These are phyloP conservation scores for Neofusicoccum sp. DNA, from an alignment of 2,329 filamentous ascomycete species.

Conservation along the genomic window DNA sequence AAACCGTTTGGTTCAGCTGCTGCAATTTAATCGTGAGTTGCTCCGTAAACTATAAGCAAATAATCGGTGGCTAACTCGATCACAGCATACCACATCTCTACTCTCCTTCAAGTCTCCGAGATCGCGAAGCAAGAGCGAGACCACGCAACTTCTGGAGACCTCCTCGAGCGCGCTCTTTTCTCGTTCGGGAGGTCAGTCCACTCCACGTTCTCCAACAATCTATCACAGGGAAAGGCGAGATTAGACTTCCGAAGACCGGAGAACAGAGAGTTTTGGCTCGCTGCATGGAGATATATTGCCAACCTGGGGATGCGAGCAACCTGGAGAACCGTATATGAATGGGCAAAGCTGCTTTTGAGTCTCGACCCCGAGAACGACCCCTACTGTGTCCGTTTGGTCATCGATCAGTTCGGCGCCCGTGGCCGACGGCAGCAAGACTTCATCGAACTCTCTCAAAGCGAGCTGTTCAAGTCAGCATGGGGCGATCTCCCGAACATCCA, in stretches of 20 bases:
- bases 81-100: conserved; percentile 82
- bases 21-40: conserved; percentile 62
- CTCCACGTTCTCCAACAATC: conserved; percentile 72
- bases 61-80: conserved; percentile 18
- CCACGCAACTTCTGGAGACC: conserved; percentile 77
- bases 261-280: conserved; percentile 90
- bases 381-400: conserved; percentile 75
- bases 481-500: conserved; percentile 65
- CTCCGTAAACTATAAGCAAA: not conserved
- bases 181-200: conserved; percentile 87
- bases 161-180: conserved; percentile 88
- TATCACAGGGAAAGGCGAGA: conserved; percentile 75
- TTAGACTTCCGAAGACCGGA: conserved; percentile 79
- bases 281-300: conserved; percentile 82
- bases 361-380: conserved; percentile 73
- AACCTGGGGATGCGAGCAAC: conserved; percentile 89
- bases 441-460: conserved; percentile 63
- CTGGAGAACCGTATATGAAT: conserved; percentile 88
- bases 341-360: conserved; percentile 79
- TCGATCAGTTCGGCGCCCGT: conserved; percentile 82
- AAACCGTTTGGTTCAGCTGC: conserved; percentile 73
- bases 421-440: conserved; percentile 75
- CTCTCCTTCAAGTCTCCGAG: conserved; percentile 88
- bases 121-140: conserved; percentile 91
- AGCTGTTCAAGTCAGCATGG: conserved; percentile 49